Base-by-base conservation (phyloP, 2,329 filamentous ascomycete genomes). In the Teratosphaeriaceae sp. region DNA sequence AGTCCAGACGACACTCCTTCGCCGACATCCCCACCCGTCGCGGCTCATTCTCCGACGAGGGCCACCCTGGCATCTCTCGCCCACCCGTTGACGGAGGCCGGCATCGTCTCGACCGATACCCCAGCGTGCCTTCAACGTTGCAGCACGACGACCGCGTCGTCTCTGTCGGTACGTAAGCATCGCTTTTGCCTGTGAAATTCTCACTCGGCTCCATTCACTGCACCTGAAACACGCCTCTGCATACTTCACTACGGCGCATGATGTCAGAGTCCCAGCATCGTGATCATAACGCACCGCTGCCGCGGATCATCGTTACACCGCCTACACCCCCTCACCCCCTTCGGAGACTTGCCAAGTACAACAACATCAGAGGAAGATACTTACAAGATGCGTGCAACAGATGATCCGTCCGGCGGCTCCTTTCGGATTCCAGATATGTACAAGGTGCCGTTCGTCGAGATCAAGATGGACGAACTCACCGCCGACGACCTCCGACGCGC, bases 1-100 rank as follows among this genome's bases (percentile, higher is more conserved):
- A 88, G 56, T 88, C 84, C 55, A 77, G 86, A 46, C 79, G 86
- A 21, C 86, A 90, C 63, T 90, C 86, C 1, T 87, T 92, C 58
- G 86, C 70, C 12, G 68, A 66, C 37, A 63, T 65, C 20, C 62
- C 61, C 2, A 65, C 62, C 8, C 54, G 62, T 13, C 57, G 62
- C 16, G 60, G 60, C 11, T 64, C 62, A 13, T 49, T 64, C n/a
- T 59, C 51, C 15, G 57, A 44, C 15, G 46, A 49, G n/a, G 22
- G 15, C 31, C 31, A 34, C 12, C 6, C 18, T 22, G 6, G 16
- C 31, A 3, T 26, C 19, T 38, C 35, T 12, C 22, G 20, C 19
- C 35, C 35, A 24, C 7, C 4, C 9, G 21, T 38, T 11, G 15
- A 19, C 12, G 31, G 31, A 34, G n/a, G n/a, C n/a, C 31, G 20